A percentile compares a stretch with the other conserved stretches of the same genome.
These are phyloP conservation scores for Colletotrichum lini DNA, from an alignment of 2,329 filamentous ascomycete genomes.

Conservation along the genomic window DNA sequence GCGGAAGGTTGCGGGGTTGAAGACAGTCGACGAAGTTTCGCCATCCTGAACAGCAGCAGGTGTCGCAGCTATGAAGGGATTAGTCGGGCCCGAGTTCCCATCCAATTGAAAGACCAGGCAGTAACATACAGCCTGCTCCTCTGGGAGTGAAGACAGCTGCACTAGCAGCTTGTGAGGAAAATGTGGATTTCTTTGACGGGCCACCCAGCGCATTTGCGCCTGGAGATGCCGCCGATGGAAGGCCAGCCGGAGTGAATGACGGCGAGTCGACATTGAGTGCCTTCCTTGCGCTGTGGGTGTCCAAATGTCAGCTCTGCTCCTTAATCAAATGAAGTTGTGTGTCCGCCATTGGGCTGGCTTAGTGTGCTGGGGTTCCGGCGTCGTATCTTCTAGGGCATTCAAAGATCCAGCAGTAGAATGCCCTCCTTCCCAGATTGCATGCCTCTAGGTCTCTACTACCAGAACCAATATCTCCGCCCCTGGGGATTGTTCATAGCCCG, in stretches of 20 bases:
- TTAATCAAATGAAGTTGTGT: background rate
- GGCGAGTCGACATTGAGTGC: slow-evolving; percentile 95
- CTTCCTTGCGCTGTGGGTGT: slow-evolving; percentile 71
- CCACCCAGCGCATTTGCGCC: slow-evolving; percentile 52
- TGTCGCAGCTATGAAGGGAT: slow-evolving; percentile 33
- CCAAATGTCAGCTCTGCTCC: slow-evolving; percentile 27
- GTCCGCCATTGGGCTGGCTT: background rate
- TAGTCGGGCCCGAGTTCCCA: background rate
- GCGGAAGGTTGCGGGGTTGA: slow-evolving; percentile 70
- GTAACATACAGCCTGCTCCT: slow-evolving; percentile 60
- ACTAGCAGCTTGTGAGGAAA: slow-evolving; percentile 91
- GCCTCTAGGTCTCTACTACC: background rate
- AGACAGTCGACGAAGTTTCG: slow-evolving; percentile 57
- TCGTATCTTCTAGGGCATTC: background rate
- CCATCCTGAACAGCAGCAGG: slow-evolving; percentile 51
- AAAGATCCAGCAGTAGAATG: background rate
- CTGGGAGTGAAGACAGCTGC: slow-evolving; percentile 89
- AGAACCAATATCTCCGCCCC: background rate
- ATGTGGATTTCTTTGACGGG: slow-evolving; percentile 77
- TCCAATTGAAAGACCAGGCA: background rate
- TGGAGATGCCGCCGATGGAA: slow-evolving; percentile 47
- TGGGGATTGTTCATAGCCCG: background rate
- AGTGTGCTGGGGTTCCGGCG: background rate
- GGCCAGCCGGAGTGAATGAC: slow-evolving; percentile 84
- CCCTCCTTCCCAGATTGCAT: background rate